Evolutionary conservation across 1,139 yeast species (phyloP), one percentile per base, ranked within the genome.

Genomic region (Scheffersomyces segobiensis): DNA sequence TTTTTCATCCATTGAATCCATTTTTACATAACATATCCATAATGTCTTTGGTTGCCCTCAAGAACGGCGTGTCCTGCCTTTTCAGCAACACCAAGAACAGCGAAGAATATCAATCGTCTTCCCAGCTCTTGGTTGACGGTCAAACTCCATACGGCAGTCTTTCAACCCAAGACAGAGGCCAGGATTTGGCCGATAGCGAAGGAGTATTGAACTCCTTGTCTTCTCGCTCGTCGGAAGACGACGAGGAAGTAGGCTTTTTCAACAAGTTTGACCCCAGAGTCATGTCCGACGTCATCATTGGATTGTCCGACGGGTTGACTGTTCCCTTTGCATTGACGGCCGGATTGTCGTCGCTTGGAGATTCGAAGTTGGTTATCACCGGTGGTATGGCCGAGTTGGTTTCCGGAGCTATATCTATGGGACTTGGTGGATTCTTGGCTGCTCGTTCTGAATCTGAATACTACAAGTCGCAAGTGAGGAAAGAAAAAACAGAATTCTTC

Each of bases 371-470:
- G 67, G 96, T 89, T 49, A 88, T 89, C 56, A 88, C 95, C 22
- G 96, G 95, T 80, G 96, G 95, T 49, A 85, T 89, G 84, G 95
- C 95, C 3, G 96, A 89, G 72, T 79, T 89, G 67, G 91, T 89
- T 4, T 87, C 92, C 4, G 96, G 96, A 52, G 91, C 95, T 52
- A 89, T 89, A 51, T 88, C 93, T 24, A 89, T 89, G 96, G 96
- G 96, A 3, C 82, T 89, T 59, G 96, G 96, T 60, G 96, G 96
- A 19, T 89, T 82, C 70, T 78, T 89, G 62, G 96, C 95, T 50
- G 95, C 95, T 46, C 87, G 87, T 68, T 85, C 90, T n/a, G 96
- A 89, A 73, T 75, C 82, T 32, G 93, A 89, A 69, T 89, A 87
- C 71, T 88, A 88, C 72, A 77, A 79, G 58, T 80, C 88, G 22